Conservation (phyloP, 129 eudicot genomes). For the Mikania micrantha region DNA sequence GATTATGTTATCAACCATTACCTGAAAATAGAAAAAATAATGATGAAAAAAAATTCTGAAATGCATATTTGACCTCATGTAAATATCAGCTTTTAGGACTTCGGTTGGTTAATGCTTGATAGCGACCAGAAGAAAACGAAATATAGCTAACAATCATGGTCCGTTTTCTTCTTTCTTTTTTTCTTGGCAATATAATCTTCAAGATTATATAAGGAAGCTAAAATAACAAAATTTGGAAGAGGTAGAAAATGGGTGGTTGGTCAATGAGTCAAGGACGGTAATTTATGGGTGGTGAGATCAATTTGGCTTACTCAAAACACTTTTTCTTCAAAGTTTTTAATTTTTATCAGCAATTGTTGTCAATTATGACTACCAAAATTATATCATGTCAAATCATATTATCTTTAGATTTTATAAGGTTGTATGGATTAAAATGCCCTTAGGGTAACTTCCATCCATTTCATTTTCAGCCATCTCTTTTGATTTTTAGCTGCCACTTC, state of each 20-base stretch:
- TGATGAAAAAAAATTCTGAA: neutral
- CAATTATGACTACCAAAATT: neutral
- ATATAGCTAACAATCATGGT: neutral
- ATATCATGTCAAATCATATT: neutral
- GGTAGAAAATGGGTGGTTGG: no score
- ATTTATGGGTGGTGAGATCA: neutral
- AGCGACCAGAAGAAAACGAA: neutral
- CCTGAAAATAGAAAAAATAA: constrained; percentile 28
- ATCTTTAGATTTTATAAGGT: neutral
- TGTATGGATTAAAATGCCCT: neutral
- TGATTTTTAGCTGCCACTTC: neutral
- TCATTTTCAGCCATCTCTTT: neutral
- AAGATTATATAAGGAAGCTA: neutral
- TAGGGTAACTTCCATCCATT: neutral
- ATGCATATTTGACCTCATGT: neutral
- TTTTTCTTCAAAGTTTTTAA: neutral
- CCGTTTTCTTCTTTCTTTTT: neutral
- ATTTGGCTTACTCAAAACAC: neutral
- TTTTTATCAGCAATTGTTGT: neutral
- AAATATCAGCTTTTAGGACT: neutral
- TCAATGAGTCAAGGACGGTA: no score
- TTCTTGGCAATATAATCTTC: neutral
- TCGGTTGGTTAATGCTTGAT: neutral
- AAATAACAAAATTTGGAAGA: no score
- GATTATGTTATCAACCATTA: constrained; percentile 93